phyloP scores from a whole-genome alignment of 768 basidiomycete species.

The Epithele typhae region DNA sequence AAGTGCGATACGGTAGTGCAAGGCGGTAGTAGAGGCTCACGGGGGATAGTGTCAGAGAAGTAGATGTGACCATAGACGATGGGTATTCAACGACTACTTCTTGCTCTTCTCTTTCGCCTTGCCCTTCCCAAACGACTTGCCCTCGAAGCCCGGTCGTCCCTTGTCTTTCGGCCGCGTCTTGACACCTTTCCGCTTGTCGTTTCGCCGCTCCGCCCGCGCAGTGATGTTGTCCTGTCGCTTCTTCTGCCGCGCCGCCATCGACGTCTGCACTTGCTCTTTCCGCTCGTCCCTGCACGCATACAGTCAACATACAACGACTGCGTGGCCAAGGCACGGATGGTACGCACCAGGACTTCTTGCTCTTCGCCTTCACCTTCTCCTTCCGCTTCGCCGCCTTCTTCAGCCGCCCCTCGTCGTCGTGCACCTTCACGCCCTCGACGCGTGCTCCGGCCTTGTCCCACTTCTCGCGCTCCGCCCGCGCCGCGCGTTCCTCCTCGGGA shows the following conservation, averaged over 20 bases:
- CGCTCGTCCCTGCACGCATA: constrained; percentile 66
- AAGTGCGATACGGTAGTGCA: too few species aligned
- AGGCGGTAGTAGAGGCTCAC: too few species aligned
- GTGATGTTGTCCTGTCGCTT: constrained; percentile 91
- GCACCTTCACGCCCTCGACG: constrained; percentile 87
- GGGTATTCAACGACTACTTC: constrained; percentile 8
- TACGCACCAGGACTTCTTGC: constrained; percentile 80
- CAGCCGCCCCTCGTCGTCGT: constrained; percentile 76
- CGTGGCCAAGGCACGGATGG: too few species aligned
- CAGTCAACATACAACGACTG: too few species aligned
- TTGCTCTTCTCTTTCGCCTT: constrained; percentile 26
- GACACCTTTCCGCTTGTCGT: constrained; percentile 53
- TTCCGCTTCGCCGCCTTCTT: constrained; percentile 93
- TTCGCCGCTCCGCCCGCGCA: constrained; percentile 71
- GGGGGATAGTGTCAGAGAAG: too few species aligned
- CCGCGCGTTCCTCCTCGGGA: constrained; percentile 80
- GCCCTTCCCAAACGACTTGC: constrained; percentile 67
- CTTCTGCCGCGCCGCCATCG: constrained; percentile 84
- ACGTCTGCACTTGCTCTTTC: constrained; percentile 68
- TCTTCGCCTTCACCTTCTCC: constrained; percentile 85
- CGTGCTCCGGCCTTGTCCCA: constrained; percentile 90
- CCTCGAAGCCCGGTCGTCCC: constrained; percentile 84
- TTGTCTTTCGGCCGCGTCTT: constrained; percentile 50
- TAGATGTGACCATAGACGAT: too few species aligned
- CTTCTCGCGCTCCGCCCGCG: constrained; percentile 74